Evolutionary conservation across 805 yeast genomes (phyloP), one percentile per base, ranked within the genome.

Genomic region (Sungouiozyma intestinalis): DNA sequence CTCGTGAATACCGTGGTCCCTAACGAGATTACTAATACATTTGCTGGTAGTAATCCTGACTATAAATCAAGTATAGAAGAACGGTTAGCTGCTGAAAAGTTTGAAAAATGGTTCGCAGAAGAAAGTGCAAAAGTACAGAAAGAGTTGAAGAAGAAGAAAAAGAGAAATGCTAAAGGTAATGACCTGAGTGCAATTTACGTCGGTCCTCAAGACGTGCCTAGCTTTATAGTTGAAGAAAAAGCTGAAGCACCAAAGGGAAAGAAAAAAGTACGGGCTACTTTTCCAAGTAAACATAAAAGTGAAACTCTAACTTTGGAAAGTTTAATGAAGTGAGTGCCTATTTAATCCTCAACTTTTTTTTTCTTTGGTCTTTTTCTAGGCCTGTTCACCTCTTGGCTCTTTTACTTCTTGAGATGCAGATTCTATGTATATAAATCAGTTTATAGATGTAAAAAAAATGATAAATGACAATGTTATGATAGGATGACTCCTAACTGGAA

Each of bases 41-140:
- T 42, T 33, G 45, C 44, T 9, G 40, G 42, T 31, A 33, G 38
- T 16, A 27, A 38, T 8, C 16, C 46, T 0, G 31, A 24, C 8
- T 24, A 35, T 3, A 32, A n/a, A 11, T 39, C 44, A n/a, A 31
- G 45, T 4, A 19, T 84, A 35, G 78, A 74, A 37, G 95, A 87
- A 44, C 73, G 82, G 37, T 81, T 79, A 54, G 80, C 79, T 49
- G 95, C 87, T 48, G 85, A 84, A 53, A 86, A 80, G 54, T 87
- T 87, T 65, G 87, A 80, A 21, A 72, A 66, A 45, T 87, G 96
- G 96, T 87, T 94, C 88, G 81, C 75, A 32, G 77, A 75, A 48
- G 95, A 87, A 54, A 71, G 85, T 42, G 67, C 68, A n/a, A 67
- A 72, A 40, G 81, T 81, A 6, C 90, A 81, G 55, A 54, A 53